phyloP scores from a whole-genome alignment of 2,329 filamentous ascomycete genomes.

The Colletotrichum melonis region DNA sequence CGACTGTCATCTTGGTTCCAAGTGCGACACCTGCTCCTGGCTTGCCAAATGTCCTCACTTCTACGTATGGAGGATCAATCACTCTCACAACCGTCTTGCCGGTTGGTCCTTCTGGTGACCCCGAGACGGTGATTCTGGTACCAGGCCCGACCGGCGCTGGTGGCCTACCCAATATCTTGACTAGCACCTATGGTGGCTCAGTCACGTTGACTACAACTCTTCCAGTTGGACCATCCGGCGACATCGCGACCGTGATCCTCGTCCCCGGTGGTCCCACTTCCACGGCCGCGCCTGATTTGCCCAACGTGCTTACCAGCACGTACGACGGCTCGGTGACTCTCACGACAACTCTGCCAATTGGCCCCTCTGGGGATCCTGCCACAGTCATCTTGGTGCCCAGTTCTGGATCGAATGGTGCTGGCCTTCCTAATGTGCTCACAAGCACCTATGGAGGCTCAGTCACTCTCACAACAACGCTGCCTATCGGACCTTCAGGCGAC shows the following conservation, averaged over 20 bases:
- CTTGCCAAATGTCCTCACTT: not conserved
- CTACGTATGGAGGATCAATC: not conserved
- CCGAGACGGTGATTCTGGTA: not conserved
- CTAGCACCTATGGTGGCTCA: constrained; percentile 18
- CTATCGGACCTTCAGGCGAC: not conserved
- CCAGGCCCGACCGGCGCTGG: not conserved
- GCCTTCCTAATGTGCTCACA: not conserved
- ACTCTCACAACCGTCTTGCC: not conserved
- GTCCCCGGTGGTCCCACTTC: not conserved
- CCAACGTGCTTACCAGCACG: not conserved
- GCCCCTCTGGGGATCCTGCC: not conserved
- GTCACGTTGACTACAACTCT: not conserved
- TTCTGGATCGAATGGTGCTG: not conserved
- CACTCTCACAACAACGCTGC: not conserved
- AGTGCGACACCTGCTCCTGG: not conserved
- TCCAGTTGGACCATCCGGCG: not conserved
- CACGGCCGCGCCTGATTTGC: not conserved
- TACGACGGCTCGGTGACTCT: not conserved
- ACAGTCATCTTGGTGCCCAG: not conserved
- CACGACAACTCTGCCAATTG: not conserved
- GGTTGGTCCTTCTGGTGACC: not conserved
- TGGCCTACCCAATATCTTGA: not conserved
- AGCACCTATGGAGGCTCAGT: not conserved
- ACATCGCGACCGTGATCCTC: not conserved
- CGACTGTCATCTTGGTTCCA: constrained; percentile 1